These are phyloP conservation scores for Syncephalastrum sp. DNA, from an alignment of 371 early-diverging fungal species.

Conservation along the genomic window DNA sequence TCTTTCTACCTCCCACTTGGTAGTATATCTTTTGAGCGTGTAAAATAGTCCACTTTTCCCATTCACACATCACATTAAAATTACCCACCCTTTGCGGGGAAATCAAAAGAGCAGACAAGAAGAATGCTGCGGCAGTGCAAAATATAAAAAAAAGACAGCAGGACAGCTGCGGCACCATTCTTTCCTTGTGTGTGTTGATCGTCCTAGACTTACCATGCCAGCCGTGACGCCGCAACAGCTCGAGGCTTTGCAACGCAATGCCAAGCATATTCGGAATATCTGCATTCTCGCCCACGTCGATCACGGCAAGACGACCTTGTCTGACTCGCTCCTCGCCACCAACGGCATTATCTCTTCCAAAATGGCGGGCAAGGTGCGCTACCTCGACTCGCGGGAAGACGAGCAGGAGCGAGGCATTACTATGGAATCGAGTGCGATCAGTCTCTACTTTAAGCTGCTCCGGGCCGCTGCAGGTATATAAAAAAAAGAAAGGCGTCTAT, in stretches of 20 bases:
- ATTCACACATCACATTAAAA: too few species aligned
- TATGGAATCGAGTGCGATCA: slow-evolving; percentile 98
- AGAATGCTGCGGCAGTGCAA: too few species aligned
- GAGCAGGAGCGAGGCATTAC: slow-evolving; percentile 99
- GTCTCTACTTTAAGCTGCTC: slow-evolving; percentile 82
- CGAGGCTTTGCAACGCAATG: slow-evolving; percentile 59
- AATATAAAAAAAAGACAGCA: too few species aligned
- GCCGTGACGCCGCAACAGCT: slow-evolving; percentile 62
- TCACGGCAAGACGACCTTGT: slow-evolving; percentile 99
- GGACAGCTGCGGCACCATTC: too few species aligned
- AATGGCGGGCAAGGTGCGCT: slow-evolving; percentile 98
- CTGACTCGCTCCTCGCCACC: slow-evolving; percentile 96
- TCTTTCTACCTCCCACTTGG: too few species aligned
- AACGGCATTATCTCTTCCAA: slow-evolving; percentile 97
- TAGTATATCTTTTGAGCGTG: too few species aligned
- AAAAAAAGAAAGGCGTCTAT: slow-evolving; percentile 12
- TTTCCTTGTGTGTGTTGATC: too few species aligned
- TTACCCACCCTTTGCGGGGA: too few species aligned
- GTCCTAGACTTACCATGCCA: slow-evolving; percentile 47
- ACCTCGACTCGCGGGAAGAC: slow-evolving; percentile 98
- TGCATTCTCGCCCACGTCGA: slow-evolving; percentile 98
- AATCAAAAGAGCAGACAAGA: too few species aligned
- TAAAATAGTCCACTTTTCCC: too few species aligned
- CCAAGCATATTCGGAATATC: slow-evolving; percentile 85
- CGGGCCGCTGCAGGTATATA: slow-evolving; percentile 20